Evolutionary conservation across 2,329 filamentous ascomycete genomes (phyloP), one percentile per base, ranked within the genome.

Genomic region (Xylaria sp.): DNA sequence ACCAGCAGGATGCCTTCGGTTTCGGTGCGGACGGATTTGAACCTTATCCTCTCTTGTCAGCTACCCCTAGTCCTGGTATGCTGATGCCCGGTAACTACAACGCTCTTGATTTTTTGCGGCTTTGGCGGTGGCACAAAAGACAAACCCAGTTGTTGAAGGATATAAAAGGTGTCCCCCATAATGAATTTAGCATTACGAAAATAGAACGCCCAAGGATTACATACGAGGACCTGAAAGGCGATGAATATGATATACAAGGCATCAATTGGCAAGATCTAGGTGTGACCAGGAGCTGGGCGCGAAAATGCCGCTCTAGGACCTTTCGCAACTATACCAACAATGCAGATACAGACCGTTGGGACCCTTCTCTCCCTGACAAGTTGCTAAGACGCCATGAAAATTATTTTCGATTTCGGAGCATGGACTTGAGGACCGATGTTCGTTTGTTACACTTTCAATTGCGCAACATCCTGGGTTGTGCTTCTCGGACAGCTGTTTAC

Each of bases 371-470:
- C 4, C 76, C 76, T n/a, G 78, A 82, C 63, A 71, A 72, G 13
- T 71, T 73, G 35, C 75, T 86, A 5, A 80, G 81, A 0, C 77
- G 79, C 13, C 78, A 73, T 0, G 82, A 85, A 21, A 85, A 79
- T 71, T 90, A 85, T 75, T 90, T 90, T 74, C 83, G 84, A 60
- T 91, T 90, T 75, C 83, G 82, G 48, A 83, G 81, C 47, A 89
- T 89, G 83, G 82, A 86, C 69, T 81, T 90, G 50, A 82, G 84
- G 54, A 82, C 81, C 23, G 82, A 88, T 60, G 81, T 88, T 27
- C 81, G 84, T 69, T 78, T 91, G 21, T 82, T 87, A n/a, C 90
- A 92, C 78, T 91, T 91, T 69, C 90, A 92, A 75, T 81, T 91
- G 13, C 87, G 90, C 51, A 90, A 90, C 73, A 81, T 90, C 18